Percentiles rank a stretch among this genome's conserved stretches.
These are phyloP conservation scores for Aspergillus alliaceus DNA, from an alignment of 2,329 filamentous ascomycete species.

Conservation along the genomic window DNA sequence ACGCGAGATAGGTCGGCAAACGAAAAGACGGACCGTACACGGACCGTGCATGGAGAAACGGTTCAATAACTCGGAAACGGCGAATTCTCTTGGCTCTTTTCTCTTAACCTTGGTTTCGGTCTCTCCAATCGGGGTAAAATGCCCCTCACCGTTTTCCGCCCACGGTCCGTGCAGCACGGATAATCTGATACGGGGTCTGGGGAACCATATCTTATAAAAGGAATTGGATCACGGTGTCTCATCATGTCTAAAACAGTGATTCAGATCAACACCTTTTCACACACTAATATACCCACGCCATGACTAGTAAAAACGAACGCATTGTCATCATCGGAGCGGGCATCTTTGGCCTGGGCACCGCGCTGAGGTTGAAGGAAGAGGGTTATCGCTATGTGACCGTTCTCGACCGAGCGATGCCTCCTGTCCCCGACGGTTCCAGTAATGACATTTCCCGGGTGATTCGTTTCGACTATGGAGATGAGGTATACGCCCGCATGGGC, in stretches of 20 bases:
- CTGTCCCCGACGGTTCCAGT: conserved; percentile 39
- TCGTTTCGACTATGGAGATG: conserved; percentile 68
- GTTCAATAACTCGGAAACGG: background rate
- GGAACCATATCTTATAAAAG: background rate
- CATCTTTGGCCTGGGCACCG: conserved; percentile 28
- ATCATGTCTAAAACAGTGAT: background rate
- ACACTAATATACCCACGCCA: conserved; percentile 2
- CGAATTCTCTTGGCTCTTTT: background rate
- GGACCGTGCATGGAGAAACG: background rate
- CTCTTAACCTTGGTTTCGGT: no score
- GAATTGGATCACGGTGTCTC: background rate
- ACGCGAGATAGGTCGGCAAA: background rate
- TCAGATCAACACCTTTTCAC: background rate
- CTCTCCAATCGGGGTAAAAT: background rate
- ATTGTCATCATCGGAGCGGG: conserved; percentile 31
- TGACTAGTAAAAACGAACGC: conserved; percentile 24
- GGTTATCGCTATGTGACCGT: conserved; percentile 31
- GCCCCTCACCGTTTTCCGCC: background rate
- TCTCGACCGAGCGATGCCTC: conserved; percentile 34
- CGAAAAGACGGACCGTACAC: background rate
- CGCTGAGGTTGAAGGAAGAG: conserved; percentile 24
- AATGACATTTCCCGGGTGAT: conserved; percentile 43
- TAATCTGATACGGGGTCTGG: background rate
- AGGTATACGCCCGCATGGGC: conserved; percentile 70
- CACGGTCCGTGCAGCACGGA: background rate